Percentiles rank a stretch among this genome's conserved stretches.
phyloP scores from a whole-genome alignment of 768 basidiomycete species.

The Phallus indusiatus region DNA sequence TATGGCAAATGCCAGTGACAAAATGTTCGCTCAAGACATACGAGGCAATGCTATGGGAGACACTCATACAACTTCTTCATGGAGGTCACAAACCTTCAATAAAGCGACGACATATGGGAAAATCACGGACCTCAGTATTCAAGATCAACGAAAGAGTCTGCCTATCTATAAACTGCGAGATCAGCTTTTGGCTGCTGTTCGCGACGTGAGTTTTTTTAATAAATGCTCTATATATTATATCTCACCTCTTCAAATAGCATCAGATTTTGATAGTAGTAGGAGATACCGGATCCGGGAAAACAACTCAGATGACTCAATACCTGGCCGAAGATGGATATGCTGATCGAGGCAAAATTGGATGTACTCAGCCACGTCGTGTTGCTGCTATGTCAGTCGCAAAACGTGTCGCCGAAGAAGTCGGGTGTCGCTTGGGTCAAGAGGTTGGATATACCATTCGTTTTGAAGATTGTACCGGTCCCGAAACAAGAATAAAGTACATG shows the following conservation, averaged over 20 bases:
- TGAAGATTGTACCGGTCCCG: constrained; percentile 97
- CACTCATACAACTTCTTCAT: constrained; percentile 73
- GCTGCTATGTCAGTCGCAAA: constrained; percentile 99
- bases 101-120: constrained; percentile 95
- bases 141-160: constrained; percentile 84
- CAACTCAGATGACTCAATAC: constrained; percentile 98
- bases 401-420: constrained; percentile 96
- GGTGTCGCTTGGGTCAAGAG: constrained; percentile 93
- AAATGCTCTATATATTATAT: constrained; percentile 8
- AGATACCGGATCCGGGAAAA: constrained; percentile 98
- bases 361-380: constrained; percentile 98
- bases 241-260: constrained; percentile 43
- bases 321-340: constrained; percentile 92
- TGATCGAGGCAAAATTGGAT: constrained; percentile 85
- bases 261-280: constrained; percentile 98
- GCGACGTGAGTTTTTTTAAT: constrained; percentile 51
- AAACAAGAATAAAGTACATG: constrained; percentile 99
- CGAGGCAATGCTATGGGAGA: constrained; percentile 75
- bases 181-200: constrained; percentile 80
- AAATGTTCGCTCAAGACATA: constrained; percentile 88
- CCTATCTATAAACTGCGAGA: constrained; percentile 96
- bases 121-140: constrained; percentile 81
- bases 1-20: constrained; percentile 83
- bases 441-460: constrained; percentile 99
- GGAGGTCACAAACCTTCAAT: constrained; percentile 90